Base-by-base conservation (phyloP, 2,329 filamentous ascomycete genomes). In the Claviceps pazoutovae region DNA sequence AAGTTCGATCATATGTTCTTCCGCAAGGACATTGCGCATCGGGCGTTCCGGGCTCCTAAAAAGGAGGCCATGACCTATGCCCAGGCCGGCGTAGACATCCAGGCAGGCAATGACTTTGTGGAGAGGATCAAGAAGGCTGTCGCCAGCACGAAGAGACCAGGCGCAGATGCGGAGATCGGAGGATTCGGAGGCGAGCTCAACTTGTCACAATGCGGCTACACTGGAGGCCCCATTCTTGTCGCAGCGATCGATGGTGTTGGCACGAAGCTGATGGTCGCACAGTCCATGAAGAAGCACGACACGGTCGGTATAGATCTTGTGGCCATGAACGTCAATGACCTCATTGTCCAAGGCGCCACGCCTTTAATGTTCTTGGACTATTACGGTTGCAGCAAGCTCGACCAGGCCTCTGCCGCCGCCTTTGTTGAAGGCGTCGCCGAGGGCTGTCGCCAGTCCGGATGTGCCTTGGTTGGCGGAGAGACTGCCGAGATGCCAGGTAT, bases 401-500 rank as follows among this genome's bases (percentile, higher is more conserved):
- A 94, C 58, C 79, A 91, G 8, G 74, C 82, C 39, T 82, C 81
- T 4, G 88, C 89, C 0, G 83, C 86, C 11, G 77, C 81, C n/a
- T 97, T 98, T 63, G 86, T 98, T 42, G 80, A 88, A 62, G 90
- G 93, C 56, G 89, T 98, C 2, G 89, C 90, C 2, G 78, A 83
- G 34, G 93, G 93, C 47, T 98, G 93, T 70, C 80, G 81, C 54
- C 80, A 89, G 62, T 82, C 91, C 0, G 84, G 84, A 45, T 95
- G 91, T 63, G 90, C 90, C 16, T 78, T 98, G 3, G 86, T 97
- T n/a, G 93, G 93, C 41, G 93, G 93, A 45, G 93, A 98, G 71
- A 98, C 93, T 0, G 93, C 93, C 6, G 93, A 98, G 71, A 97
- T 98, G 93, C 91, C 91, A 0, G 90, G 90, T 51, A 88, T 97